phyloP scores from a whole-genome alignment of 257 asterid species.

The Penstemon davidsonii region DNA sequence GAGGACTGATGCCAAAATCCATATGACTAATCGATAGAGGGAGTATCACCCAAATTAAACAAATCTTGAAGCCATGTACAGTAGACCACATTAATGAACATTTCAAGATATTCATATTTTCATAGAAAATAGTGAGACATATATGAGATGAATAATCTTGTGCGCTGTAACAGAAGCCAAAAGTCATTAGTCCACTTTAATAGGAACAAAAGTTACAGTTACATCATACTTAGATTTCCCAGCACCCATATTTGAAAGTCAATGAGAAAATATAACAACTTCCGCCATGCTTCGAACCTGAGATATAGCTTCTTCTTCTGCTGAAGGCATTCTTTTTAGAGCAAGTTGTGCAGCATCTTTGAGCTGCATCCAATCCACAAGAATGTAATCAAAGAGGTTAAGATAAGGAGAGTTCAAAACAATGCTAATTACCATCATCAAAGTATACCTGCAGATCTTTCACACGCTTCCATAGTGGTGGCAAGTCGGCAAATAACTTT shows the following conservation, averaged over 20 bases:
- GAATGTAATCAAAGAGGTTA: conserved; percentile 22
- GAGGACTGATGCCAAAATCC: conserved; percentile 7
- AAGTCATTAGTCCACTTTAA: conserved; percentile 11
- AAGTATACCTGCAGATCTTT: conserved; percentile 83
- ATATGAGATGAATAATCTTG: conserved; percentile 5
- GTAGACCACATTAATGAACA: conserved; percentile 12
- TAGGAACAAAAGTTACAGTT: not conserved
- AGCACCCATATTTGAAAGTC: conserved; percentile 14
- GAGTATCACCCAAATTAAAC: conserved; percentile 4
- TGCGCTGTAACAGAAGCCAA: conserved; percentile 10
- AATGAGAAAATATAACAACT: conserved; percentile 20
- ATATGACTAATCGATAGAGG: conserved; percentile 8
- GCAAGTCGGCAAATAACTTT: conserved; percentile 82
- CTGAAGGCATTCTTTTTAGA: conserved; percentile 83
- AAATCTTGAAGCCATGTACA: conserved; percentile 8
- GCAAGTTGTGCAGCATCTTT: conserved; percentile 99
- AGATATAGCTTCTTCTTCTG: conserved; percentile 96
- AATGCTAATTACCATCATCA: conserved; percentile 20
- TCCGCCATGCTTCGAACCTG: conserved; percentile 54
- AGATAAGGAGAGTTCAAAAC: conserved; percentile 24
- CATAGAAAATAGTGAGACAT: conserved; percentile 8
- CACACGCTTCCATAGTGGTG: conserved; percentile 92
- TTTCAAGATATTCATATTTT: not conserved
- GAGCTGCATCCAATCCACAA: conserved; percentile 49
- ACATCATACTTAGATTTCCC: conserved; percentile 2